Conservation (phyloP, 2,329 filamentous ascomycete genomes). For the Aspergillus brunneoviolaceus region DNA sequence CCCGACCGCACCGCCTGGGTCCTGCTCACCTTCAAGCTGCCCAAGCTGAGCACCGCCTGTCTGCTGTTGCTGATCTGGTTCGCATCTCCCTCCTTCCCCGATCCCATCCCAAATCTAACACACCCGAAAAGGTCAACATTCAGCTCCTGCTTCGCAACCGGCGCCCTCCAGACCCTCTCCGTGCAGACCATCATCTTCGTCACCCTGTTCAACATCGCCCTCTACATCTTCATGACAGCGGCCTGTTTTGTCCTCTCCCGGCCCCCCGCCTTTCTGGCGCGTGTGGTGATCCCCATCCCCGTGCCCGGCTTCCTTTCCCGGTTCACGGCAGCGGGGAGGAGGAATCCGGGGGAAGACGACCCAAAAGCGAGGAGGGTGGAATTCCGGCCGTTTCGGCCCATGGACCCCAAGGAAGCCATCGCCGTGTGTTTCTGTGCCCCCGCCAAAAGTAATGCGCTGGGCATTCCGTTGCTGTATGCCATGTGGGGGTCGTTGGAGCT, state of each 20-base stretch:
- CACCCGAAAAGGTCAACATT: conserved; percentile 42
- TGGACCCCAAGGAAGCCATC: conserved; percentile 62
- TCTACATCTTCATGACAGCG: conserved; percentile 65
- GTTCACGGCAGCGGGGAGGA: too few relatives aligned
- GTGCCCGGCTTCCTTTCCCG: not conserved
- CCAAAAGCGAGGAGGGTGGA: not conserved
- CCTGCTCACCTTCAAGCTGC: conserved; percentile 55
- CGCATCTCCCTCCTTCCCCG: conserved; percentile 8
- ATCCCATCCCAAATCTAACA: not conserved
- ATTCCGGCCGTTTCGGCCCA: conserved; percentile 26
- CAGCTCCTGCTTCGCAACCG: conserved; percentile 57
- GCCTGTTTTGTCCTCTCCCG: conserved; percentile 52
- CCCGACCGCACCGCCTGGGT: conserved; percentile 42
- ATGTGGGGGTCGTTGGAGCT: conserved; percentile 54
- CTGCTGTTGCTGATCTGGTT: conserved; percentile 59
- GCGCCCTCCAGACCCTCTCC: conserved; percentile 59
- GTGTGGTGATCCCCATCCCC: not conserved
- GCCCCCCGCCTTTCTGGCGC: conserved; percentile 29
- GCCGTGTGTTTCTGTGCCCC: conserved; percentile 72
- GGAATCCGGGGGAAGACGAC: too few relatives aligned
- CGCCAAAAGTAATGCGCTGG: conserved; percentile 69
- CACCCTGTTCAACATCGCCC: conserved; percentile 65
- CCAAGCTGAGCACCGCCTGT: conserved; percentile 47
- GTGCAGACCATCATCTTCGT: conserved; percentile 64
- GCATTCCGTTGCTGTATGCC: conserved; percentile 65